These are phyloP conservation scores for Chimonanthus praecox DNA, from an alignment of 164 flowering plant species.

Conservation along the genomic window DNA sequence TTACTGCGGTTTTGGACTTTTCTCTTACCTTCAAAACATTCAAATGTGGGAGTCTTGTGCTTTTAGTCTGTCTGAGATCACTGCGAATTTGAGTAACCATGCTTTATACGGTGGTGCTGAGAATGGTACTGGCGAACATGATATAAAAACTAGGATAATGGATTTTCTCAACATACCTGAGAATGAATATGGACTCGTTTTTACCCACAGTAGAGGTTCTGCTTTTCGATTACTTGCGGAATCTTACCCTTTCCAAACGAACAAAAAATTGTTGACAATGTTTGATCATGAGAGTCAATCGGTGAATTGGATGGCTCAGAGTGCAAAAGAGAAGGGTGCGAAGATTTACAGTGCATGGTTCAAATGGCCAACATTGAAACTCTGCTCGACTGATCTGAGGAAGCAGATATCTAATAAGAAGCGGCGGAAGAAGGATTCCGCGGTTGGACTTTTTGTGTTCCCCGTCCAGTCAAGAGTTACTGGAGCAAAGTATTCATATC, in stretches of 20 bases:
- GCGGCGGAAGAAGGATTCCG: slow-evolving; percentile 51
- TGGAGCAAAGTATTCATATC: slow-evolving; percentile 76
- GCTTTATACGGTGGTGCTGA: slow-evolving; percentile 63
- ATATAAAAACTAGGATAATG: slow-evolving; percentile 63
- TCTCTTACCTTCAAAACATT: slow-evolving; percentile 55
- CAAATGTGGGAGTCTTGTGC: slow-evolving; percentile 56
- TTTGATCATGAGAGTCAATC: slow-evolving; percentile 80
- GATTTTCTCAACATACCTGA: slow-evolving; percentile 69
- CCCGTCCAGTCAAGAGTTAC: slow-evolving; percentile 88
- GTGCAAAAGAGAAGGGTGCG: slow-evolving; percentile 67
- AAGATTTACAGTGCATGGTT: slow-evolving; percentile 54
- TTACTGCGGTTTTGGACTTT: slow-evolving; percentile 79
- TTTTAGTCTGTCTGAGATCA: slow-evolving; percentile 59
- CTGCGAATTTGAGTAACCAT: slow-evolving; percentile 59
- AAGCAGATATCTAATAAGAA: slow-evolving; percentile 44
- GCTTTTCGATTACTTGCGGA: slow-evolving; percentile 83
- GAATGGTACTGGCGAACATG: slow-evolving; percentile 50
- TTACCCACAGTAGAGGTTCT: slow-evolving; percentile 75
- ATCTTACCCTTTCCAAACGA: slow-evolving; percentile 69
- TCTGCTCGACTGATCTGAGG: slow-evolving; percentile 46
- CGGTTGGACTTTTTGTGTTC: slow-evolving; percentile 71
- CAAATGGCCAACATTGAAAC: slow-evolving; percentile 65
- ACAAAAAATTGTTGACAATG: slow-evolving; percentile 60
- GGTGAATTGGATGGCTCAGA: slow-evolving; percentile 58
- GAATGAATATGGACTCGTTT: slow-evolving; percentile 72